These are phyloP conservation scores for Geosmithia morbida DNA, from an alignment of 2,329 filamentous ascomycete species.

Conservation along the genomic window DNA sequence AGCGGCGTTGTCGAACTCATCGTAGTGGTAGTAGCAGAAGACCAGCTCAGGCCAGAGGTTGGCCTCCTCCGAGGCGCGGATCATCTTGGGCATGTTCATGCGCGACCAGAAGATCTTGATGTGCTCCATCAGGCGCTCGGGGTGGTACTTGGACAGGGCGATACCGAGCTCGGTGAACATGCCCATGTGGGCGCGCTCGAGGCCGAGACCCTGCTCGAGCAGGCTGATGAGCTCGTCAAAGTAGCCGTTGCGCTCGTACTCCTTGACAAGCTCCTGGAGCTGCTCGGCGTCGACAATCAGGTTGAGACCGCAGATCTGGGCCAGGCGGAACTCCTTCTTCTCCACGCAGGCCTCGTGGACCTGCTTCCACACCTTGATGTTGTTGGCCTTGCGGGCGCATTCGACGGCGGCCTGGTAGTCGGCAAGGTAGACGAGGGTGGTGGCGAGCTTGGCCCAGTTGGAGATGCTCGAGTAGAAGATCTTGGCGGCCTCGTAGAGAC, in stretches of 20 bases:
- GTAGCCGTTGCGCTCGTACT: slow-evolving; percentile 94
- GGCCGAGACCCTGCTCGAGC: slow-evolving; percentile 84
- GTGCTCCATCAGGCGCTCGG: slow-evolving; percentile 95
- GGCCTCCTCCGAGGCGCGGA: slow-evolving; percentile 82
- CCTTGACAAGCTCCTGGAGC: slow-evolving; percentile 79
- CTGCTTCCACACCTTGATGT: slow-evolving; percentile 98
- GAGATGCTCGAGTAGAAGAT: slow-evolving; percentile 98
- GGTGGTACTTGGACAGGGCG: slow-evolving; percentile 86
- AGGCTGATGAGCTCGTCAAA: slow-evolving; percentile 95
- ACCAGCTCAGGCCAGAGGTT: slow-evolving; percentile 96
- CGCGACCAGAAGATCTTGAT: slow-evolving; percentile 96
- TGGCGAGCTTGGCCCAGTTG: slow-evolving; percentile 98
- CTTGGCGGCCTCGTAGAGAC: slow-evolving; percentile 90
- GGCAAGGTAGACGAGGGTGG: slow-evolving; percentile 88
- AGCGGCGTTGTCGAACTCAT: slow-evolving; percentile 95
- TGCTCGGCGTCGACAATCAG: slow-evolving; percentile 96
- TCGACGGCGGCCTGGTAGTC: slow-evolving; percentile 98
- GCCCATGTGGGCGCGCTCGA: slow-evolving; percentile 88
- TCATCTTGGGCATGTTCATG: slow-evolving; percentile 97
- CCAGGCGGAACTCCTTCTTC: slow-evolving; percentile 98
- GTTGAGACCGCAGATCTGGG: slow-evolving; percentile 97
- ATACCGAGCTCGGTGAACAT: slow-evolving; percentile 93
- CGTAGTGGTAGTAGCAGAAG: slow-evolving; percentile 96
- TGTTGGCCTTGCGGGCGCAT: slow-evolving; percentile 96
- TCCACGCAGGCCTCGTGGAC: slow-evolving; percentile 91